Evolutionary conservation across 352 stramenopile species (phyloP), one percentile per base, ranked within the genome.

Genomic region (Pythium rhizo-oryzae): DNA sequence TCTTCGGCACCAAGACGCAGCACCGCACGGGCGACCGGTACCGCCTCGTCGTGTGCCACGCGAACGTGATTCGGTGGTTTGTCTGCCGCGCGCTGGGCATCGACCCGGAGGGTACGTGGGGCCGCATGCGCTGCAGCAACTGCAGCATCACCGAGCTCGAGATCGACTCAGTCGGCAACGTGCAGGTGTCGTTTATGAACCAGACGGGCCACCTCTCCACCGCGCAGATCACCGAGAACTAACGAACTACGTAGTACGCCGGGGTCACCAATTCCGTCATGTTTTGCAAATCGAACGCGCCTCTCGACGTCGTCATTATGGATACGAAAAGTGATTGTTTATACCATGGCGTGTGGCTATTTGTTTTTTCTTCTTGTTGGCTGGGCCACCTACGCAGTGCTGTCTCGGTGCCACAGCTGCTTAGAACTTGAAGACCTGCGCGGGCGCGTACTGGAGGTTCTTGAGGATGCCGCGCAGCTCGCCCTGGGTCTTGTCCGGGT

Each of bases 21-120:
- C 70, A 70, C 9, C 76, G 77, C 25, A 35, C 72, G 35, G 46
- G 73, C 30, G 75, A 84, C 63, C 65, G 78, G 49, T 92, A 89
- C 74, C 81, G 80, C 33, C 49, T 90, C 21, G 59, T 90, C 13
- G 79, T 90, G 44, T 89, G 82, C 59, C 82, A 90, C 68, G 79
- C 83, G 54, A 91, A 89, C 71, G 84, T 89, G 62, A 90, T 92
- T 59, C 82, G 81, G 25, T 90, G 80, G 80, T 89, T 92, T 41
- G 70, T 89, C 35, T 90, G 82, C 77, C 82, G 84, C 54, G 73
- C 81, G n/a, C 55, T 92, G 8, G 82, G 82, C 30, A 76, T 89
- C 8, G 79, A 87, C 44, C 82, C 81, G 8, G 79, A 90, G 35
- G 80, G 81, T 37, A 87, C 76, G 62, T 91, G 83, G 83, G 83